Percentiles rank a stretch among this genome's conserved stretches.
phyloP scores from a whole-genome alignment of 2,329 filamentous ascomycete genomes.

The Pezicula radicicola region DNA sequence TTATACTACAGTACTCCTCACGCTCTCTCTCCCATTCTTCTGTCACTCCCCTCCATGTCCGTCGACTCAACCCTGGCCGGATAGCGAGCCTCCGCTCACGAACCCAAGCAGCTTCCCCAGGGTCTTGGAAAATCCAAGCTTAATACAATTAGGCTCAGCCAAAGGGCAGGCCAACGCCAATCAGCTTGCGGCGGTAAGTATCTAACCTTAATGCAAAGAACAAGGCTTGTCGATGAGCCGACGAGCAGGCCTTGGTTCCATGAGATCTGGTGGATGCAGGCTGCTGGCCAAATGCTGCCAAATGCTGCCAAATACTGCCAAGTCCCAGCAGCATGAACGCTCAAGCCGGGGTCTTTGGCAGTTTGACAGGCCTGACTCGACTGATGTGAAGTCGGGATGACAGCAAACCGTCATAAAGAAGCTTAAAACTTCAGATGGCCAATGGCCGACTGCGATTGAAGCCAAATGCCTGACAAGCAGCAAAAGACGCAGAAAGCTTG shows the following conservation, averaged over 20 bases:
- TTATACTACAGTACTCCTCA: constrained; percentile 1
- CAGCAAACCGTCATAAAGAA: constrained; percentile 5
- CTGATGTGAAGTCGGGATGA: background rate
- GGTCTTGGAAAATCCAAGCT: constrained; percentile 9
- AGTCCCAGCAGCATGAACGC: background rate
- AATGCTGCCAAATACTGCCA: background rate
- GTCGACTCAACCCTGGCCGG: constrained; percentile 13
- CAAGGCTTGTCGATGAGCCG: constrained; percentile 7
- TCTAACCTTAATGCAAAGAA: constrained; percentile 17
- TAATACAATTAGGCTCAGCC: constrained; percentile 17
- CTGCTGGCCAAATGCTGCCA: constrained; percentile 1
- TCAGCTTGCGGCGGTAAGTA: constrained; percentile 4
- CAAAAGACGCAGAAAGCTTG: constrained; percentile 10
- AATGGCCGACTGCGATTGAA: constrained; percentile 10
- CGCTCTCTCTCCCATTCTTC: constrained; percentile 13
- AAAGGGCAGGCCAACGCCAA: constrained; percentile 2
- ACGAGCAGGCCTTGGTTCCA: background rate
- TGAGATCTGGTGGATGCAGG: background rate
- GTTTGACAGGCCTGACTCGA: background rate
- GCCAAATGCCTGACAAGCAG: constrained; percentile 3
- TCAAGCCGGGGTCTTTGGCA: background rate
- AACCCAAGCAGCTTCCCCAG: constrained; percentile 8
- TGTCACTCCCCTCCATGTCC: constrained; percentile 1
- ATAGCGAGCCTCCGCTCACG: constrained; percentile 6
- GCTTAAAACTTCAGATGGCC: constrained; percentile 16